Evolutionary conservation across 2,329 filamentous ascomycete genomes (phyloP).

Genomic region (Dactylellina leptospora): DNA sequence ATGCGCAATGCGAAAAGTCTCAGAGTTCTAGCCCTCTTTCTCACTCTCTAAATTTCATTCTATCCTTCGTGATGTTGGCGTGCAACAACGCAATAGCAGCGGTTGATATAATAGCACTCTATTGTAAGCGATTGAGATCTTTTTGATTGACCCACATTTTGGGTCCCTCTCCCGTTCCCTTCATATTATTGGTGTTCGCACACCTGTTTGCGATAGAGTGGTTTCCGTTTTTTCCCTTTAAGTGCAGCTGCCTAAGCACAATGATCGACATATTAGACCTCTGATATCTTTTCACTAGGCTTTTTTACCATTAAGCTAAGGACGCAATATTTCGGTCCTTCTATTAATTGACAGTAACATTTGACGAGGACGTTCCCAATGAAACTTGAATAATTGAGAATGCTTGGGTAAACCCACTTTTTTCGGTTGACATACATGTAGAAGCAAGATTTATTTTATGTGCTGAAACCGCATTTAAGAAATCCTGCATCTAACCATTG

Average conservation of each 20-base stretch:
- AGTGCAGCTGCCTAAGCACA: slow-evolving; percentile 19
- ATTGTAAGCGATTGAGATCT: slow-evolving; percentile 9
- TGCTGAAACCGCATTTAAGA: no score
- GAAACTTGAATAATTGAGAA: slow-evolving; percentile 7
- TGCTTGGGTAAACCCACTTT: background rate
- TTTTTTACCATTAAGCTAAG: background rate
- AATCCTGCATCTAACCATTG: no score
- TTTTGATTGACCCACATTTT: slow-evolving; percentile 3
- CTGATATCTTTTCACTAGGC: slow-evolving; percentile 4
- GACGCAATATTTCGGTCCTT: background rate
- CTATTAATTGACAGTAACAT: no score
- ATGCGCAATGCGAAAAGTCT: no score
- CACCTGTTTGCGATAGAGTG: no score
- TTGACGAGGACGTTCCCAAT: background rate
- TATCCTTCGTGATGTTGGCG: background rate
- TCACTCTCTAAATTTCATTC: no score
- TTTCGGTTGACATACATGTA: no score
- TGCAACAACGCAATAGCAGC: background rate
- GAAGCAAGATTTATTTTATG: no score
- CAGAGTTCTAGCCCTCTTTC: no score
- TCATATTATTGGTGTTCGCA: background rate
- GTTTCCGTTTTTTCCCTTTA: no score
- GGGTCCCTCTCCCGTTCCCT: background rate
- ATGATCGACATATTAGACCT: slow-evolving; percentile 18
- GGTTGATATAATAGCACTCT: background rate